Evolutionary conservation across 2,329 filamentous ascomycete genomes (phyloP), one percentile per base, ranked within the genome.

Genomic region (Cladosporium colombiae): DNA sequence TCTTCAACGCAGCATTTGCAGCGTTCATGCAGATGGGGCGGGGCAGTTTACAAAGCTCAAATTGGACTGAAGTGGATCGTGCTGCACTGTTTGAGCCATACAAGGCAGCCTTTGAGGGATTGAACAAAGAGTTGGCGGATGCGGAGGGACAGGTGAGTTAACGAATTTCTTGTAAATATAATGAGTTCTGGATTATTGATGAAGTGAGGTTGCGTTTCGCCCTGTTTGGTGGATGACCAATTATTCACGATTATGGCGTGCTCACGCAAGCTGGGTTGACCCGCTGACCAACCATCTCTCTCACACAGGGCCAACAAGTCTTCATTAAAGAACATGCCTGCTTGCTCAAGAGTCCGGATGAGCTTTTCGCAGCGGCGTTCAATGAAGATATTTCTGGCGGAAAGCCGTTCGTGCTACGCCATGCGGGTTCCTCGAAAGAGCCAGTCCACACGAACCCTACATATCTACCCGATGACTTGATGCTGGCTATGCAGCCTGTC

Each of bases 401-500:
- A 3, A 46, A 14, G 59, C 27, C 59, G 2, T 37, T 50, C 6
- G 27, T 52, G 46, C 44, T 62, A 5, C 37, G 35, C 14, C 18
- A 18, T 31, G 50, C 27, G 1, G 31, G 16, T 13, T 37, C 13
- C 2, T 10, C 37, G 8, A 46, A 59, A 13, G 21, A 23, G 18
- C 25, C 62, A 61, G n/a, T 25, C 44, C n/a, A 64, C 65, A 44
- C 58, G n/a, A 69, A 68, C 53, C 66, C 62, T 5, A 68, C 62
- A n/a, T 46, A 49, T 11, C 60, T 71, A 7, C 65, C 70, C 10
- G 68, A 70, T 33, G 60, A 52, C 31, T 44, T 71, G 40, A 58
- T 70, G 33, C 53, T 62, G 21, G 62, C 58, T n/a, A 53, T 67
- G 59, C 64, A 62, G 11, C 70, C 68, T 8, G 61, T 68, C 44